phyloP scores from a whole-genome alignment of 176 grass and related monocot species.

The Lolium perenne region DNA sequence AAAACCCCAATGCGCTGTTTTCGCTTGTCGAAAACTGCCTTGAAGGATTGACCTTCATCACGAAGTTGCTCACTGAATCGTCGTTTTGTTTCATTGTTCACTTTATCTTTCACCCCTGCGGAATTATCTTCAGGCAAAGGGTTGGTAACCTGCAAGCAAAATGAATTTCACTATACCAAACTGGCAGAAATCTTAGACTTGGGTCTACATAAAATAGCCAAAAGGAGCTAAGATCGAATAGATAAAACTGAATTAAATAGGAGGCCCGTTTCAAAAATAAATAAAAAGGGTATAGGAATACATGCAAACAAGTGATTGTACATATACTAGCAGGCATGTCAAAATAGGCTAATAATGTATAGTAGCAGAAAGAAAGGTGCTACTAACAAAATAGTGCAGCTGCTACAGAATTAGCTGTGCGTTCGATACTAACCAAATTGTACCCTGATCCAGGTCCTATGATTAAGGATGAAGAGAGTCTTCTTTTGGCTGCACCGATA shows the following conservation, averaged over 20 bases:
- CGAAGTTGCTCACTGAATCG: constrained; percentile 84
- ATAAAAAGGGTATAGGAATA: neutral
- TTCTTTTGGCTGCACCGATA: constrained; percentile 80
- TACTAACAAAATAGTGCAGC: constrained; percentile 31
- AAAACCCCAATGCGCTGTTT: constrained; percentile 63
- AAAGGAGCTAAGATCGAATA: neutral
- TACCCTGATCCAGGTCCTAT: constrained; percentile 95
- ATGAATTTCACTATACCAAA: constrained; percentile 21
- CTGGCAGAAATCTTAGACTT: neutral
- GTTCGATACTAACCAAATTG: constrained; percentile 77
- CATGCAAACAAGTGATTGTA: constrained; percentile 9
- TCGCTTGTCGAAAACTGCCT: constrained; percentile 71
- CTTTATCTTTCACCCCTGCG: constrained; percentile 40
- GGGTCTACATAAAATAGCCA: neutral
- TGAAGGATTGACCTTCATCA: constrained; percentile 85
- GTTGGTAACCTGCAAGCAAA: constrained; percentile 72
- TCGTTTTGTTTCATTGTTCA: constrained; percentile 65
- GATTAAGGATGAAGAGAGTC: constrained; percentile 68
- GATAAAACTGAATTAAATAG: neutral
- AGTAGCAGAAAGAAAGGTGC: constrained; percentile 17
- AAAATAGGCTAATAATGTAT: constrained; percentile 30
- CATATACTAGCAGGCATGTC: neutral
- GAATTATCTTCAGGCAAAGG: constrained; percentile 60
- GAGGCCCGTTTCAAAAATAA: neutral
- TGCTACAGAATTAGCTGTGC: constrained; percentile 25